A percentile compares a stretch with the other conserved stretches of the same genome.
Conservation (phyloP, 805 yeast genomes). For the Phaffomyces thermotolerans region DNA sequence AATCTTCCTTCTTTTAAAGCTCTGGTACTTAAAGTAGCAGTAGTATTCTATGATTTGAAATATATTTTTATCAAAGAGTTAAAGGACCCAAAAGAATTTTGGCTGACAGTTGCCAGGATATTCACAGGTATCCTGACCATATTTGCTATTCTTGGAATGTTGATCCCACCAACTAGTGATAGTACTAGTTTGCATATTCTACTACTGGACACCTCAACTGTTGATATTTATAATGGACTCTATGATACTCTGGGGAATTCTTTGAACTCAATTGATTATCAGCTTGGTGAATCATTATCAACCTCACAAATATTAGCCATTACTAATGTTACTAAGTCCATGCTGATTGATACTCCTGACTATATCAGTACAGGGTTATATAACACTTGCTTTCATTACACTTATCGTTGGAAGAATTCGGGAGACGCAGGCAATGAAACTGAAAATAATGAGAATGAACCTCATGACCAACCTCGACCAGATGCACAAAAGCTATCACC, state of each 20-base stretch:
- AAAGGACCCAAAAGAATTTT: background rate
- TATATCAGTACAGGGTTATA: slow-evolving; percentile 5
- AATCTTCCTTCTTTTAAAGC: no score
- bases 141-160: slow-evolving; percentile 7
- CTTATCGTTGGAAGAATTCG: slow-evolving; percentile 5
- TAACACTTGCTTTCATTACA: slow-evolving; percentile 7
- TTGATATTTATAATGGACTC: slow-evolving; percentile 47
- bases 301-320: slow-evolving; percentile 11
- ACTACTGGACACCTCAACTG: slow-evolving; percentile 42
- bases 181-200: slow-evolving; percentile 12
- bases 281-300: slow-evolving; percentile 20
- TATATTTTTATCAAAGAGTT: background rate
- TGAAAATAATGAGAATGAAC: background rate
- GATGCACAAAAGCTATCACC: slow-evolving; percentile 4
- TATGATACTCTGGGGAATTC: slow-evolving; percentile 36
- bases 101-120: slow-evolving; percentile 1
- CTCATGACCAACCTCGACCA: background rate
- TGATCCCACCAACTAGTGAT: slow-evolving; percentile 8
- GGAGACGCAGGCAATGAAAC: background rate
- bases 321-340: slow-evolving; percentile 23
- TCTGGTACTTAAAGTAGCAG: no score
- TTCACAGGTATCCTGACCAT: slow-evolving; percentile 3
- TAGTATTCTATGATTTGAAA: background rate
- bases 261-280: slow-evolving; percentile 20
- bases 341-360: slow-evolving; percentile 11